Percentiles rank a stretch among this genome's conserved stretches.
These are phyloP conservation scores for Oryza meyeriana DNA, from an alignment of 176 grass and related monocot species.

Conservation along the genomic window DNA sequence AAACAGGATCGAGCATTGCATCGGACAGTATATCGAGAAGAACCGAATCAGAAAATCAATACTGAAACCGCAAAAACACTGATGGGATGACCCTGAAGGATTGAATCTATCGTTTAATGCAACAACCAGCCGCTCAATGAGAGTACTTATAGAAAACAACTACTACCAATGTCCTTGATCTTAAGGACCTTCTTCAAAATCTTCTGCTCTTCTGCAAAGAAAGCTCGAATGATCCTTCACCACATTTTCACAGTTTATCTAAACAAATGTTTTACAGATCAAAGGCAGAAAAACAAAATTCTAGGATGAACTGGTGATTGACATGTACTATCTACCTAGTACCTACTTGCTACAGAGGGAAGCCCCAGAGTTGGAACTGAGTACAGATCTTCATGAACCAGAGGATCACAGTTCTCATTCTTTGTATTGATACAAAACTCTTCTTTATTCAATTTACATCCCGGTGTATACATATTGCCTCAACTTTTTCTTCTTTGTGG, in stretches of 20 bases:
- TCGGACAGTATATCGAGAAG: too few relatives aligned
- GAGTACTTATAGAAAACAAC: not conserved
- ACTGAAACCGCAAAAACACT: too few relatives aligned
- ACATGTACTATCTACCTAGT: too few relatives aligned
- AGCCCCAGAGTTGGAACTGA: not conserved
- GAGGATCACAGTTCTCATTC: not conserved
- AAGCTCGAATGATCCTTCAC: slow-evolving; percentile 43
- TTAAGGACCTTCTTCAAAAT: slow-evolving; percentile 24
- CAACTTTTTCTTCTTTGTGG: too few relatives aligned
- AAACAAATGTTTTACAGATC: not conserved
- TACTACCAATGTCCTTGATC: slow-evolving; percentile 34
- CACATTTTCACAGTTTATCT: not conserved
- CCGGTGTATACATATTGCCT: not conserved
- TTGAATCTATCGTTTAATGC: not conserved
- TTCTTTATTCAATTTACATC: slow-evolving; percentile 27
- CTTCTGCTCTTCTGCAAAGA: slow-evolving; percentile 57
- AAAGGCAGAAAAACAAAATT: not conserved
- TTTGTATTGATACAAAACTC: not conserved
- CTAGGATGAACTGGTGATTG: too few relatives aligned
- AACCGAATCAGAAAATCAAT: too few relatives aligned
- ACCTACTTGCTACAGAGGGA: not conserved
- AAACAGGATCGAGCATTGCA: too few relatives aligned
- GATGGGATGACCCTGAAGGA: too few relatives aligned
- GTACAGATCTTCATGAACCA: not conserved
- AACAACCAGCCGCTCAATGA: not conserved